phyloP scores from a whole-genome alignment of 192 early-diverging fungal genomes.

The Backusella psychrophila region DNA sequence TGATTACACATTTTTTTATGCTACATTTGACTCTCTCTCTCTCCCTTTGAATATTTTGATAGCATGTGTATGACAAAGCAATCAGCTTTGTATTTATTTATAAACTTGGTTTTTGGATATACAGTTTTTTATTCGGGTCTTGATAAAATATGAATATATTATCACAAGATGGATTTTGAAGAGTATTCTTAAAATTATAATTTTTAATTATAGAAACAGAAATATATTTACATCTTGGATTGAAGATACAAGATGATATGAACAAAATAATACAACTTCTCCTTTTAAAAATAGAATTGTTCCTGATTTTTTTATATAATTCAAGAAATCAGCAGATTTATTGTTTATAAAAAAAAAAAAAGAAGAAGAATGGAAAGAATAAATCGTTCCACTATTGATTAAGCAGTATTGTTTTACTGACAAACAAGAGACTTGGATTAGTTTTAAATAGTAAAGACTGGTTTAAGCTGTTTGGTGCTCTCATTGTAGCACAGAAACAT shows the following conservation, averaged over 20 bases:
- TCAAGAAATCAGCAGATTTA: constrained; percentile 1
- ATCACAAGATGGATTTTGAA: neutral
- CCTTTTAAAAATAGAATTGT: neutral
- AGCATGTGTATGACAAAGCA: neutral
- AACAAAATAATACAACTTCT: neutral
- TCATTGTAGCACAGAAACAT: neutral
- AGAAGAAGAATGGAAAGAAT: neutral
- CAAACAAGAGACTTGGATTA: no score
- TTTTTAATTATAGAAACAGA: neutral
- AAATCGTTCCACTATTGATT: neutral
- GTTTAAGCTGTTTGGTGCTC: neutral
- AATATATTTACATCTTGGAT: neutral
- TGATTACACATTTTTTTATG: neutral
- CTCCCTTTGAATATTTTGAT: neutral
- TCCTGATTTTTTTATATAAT: neutral
- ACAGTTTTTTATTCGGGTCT: neutral
- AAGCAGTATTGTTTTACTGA: no score
- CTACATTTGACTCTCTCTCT: neutral
- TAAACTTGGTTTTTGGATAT: neutral
- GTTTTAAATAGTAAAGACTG: neutral
- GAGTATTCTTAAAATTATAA: no score
- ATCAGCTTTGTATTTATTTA: neutral
- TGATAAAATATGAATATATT: neutral
- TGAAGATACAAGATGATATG: neutral
- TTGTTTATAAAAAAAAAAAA: neutral